Evolutionary conservation across 352 stramenopile species (phyloP), one percentile per base, ranked within the genome.

Genomic region (Thalassiosira exigua): DNA sequence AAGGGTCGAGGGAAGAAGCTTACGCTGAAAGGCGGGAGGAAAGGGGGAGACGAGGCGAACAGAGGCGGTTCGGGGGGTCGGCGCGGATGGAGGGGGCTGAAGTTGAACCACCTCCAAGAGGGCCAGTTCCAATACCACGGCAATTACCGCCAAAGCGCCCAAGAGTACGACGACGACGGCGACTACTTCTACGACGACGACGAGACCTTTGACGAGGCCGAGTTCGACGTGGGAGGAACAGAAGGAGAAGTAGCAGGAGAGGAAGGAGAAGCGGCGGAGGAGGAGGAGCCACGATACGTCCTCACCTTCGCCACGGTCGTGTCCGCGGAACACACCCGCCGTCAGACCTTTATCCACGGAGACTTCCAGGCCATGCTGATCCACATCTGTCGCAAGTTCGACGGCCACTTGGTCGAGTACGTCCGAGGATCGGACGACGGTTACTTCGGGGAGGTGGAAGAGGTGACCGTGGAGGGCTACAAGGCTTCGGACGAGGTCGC

Each of bases 331-430:
- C 61, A 82, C 54, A 54, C 48, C 9, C 32, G 50, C 17, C 27
- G 51, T 12, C 60, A 29, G 33, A 22, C 69, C 53, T 65, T 60
- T 4, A 71, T 60, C 9, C 14, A 54, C 39, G 46, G 24, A 5
- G 64, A 61, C 21, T 83, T 79, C 33, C 30, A 54, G 22, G 69
- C 75, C 30, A 83, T 79, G 41, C 22, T 83, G 39, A 52, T 75
- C 11, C 62, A 75, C 62, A 64, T 78, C 19, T 75, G 59, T 19
- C 29, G 66, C 48, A 78, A 83, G 42, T 83, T 83, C 58, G 57
- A 79, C 42, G 59, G 33, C 44, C 75, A 83, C 62, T 51, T 79
- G 17, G 21, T 83, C 14, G 44, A 69, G 5, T 75, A 56, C 44
- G 17, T 83, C 41, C 39, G 56, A 17, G 54, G 71, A 26, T 62